Evolutionary conservation across 108 stramenopile genomes (phyloP), one percentile per base, ranked within the genome.

Genomic region (Nitzschia sp.): DNA sequence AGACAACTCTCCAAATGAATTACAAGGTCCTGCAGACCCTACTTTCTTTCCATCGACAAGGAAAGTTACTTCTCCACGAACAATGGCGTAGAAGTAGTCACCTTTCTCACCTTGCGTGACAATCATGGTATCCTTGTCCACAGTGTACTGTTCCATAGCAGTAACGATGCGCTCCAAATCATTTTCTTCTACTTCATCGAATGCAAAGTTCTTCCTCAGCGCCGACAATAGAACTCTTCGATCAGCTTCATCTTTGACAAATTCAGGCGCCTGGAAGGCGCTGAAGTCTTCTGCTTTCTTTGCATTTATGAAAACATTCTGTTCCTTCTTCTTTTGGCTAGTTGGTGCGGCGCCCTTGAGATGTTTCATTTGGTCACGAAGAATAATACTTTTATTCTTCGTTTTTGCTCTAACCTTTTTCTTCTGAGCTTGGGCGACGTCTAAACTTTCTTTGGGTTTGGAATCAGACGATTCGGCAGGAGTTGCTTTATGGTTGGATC

Each of bases 1-100:
- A 10, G 90, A 86, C 9, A 91, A 69, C 75, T 93, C 92, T 41
- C 92, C 92, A 67, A 93, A 91, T 37, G 75, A 75, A 60, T 73
- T 69, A 9, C 82, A 82, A 10, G 65, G 61, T 34, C 38, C 65
- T 8, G 81, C 81, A 3, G 52, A 37, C 41, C 84, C 91, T 3
- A 93, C 86, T 41, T 79, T 73, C 12, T 50, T 51, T 56, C 46
- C 73, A 75, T 90, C 67, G 29, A 89, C 85, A 17, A 73, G 17
- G 65, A 91, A 91, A 8, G 64, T 65, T 10, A 91, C 89, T 78
- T 50, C 56, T 0, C 88, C 86, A 21, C 78, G 57, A 7, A 74
- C 82, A 29, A 93, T 61, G 17, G 88, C 77, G 69, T 85, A 93
- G 58, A 93, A 93, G 65, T 82, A 77, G 41, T 93, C 88, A 15